Conservation (phyloP, 352 stramenopile species). For the Pythium utonaiense region DNA sequence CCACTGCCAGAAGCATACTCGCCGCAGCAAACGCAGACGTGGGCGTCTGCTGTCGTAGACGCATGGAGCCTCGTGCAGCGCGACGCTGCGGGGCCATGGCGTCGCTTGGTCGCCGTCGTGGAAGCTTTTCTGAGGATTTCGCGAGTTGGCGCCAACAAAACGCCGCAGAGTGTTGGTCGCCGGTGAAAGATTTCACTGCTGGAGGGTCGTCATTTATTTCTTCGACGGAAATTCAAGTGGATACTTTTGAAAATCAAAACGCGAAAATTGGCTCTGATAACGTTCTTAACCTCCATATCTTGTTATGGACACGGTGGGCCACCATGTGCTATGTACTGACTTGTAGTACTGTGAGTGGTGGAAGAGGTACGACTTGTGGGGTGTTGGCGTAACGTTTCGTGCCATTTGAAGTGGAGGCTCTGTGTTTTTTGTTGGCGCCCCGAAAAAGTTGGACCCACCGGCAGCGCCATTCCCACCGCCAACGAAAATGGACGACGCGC, state of each 20-base stretch:
- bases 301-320: no score
- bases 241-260: no score
- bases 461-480: no score
- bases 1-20: not conserved
- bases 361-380: no score
- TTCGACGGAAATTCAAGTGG: not conserved
- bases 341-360: no score
- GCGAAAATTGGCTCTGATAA: no score
- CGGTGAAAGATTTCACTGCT: not conserved
- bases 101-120: not conserved
- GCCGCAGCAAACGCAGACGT: not conserved
- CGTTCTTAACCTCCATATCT: no score
- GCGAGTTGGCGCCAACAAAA: not conserved
- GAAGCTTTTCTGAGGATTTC: not conserved
- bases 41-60: not conserved
- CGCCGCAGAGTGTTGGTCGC: not conserved
- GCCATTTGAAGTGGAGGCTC: no score
- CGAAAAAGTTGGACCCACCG: no score
- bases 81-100: not conserved
- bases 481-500: constrained; percentile 19
- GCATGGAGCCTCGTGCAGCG: not conserved
- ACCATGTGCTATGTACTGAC: no score
- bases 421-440: no score
- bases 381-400: no score
- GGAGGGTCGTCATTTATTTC: not conserved